These are phyloP conservation scores for Pleurotus giganteus DNA, from an alignment of 768 basidiomycete species.

Conservation along the genomic window DNA sequence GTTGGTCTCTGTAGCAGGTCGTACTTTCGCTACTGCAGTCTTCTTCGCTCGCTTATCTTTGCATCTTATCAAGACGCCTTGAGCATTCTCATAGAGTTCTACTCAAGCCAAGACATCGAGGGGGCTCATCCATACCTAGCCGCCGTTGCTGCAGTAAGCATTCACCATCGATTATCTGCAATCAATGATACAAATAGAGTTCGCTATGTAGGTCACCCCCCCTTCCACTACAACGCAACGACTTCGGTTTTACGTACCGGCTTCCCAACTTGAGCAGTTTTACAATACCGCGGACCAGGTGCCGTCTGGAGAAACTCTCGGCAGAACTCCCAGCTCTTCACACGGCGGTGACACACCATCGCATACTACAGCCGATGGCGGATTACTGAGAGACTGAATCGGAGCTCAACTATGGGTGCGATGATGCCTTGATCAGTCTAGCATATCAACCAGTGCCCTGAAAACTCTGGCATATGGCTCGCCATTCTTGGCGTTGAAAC, in stretches of 20 bases:
- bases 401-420: neutral
- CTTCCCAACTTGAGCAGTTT: constrained; percentile 27
- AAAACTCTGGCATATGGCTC: constrained; percentile 1
- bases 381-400: neutral
- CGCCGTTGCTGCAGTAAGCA: constrained; percentile 49
- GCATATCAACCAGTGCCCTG: constrained; percentile 26
- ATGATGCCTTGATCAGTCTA: neutral
- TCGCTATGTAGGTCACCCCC: constrained; percentile 41
- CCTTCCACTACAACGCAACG: constrained; percentile 36
- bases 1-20: constrained; percentile 55
- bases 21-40: constrained; percentile 2
- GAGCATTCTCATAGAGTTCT: constrained; percentile 70
- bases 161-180: neutral
- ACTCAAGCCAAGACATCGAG: constrained; percentile 57
- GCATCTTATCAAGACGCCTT: constrained; percentile 50
- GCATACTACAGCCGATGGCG: constrained; percentile 15
- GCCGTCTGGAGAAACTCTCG: constrained; percentile 26
- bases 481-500: neutral
- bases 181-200: neutral
- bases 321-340: constrained; percentile 57
- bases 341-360: constrained; percentile 58
- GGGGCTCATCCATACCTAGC: constrained; percentile 47
- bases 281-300: constrained; percentile 16
- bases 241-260: constrained; percentile 38
- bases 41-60: constrained; percentile 3